Conservation (phyloP, 306 rosid species). For the Glycine tomentella region DNA sequence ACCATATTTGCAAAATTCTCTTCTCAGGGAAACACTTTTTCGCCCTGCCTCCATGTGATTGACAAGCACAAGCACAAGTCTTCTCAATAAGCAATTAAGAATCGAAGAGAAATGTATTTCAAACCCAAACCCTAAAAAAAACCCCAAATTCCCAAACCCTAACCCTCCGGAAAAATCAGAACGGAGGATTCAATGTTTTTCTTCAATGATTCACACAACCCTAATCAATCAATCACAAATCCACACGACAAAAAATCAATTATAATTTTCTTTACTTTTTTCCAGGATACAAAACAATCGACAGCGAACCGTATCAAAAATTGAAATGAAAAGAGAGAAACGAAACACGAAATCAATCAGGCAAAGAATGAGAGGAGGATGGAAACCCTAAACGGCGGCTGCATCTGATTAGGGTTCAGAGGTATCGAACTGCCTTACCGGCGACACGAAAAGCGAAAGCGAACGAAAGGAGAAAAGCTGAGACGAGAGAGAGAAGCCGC, state of each 20-base stretch:
- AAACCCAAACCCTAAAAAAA: conserved; percentile 42
- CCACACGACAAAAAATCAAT: background rate
- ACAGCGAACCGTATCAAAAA: conserved; percentile 13
- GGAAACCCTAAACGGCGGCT: conserved; percentile 60
- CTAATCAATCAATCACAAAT: conserved; percentile 22
- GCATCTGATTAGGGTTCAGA: conserved; percentile 57
- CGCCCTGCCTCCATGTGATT: conserved; percentile 85
- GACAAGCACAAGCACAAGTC: conserved; percentile 67
- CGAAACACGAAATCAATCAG: conserved; percentile 17
- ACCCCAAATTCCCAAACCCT: conserved; percentile 48
- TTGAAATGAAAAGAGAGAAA: background rate
- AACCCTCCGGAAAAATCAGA: conserved; percentile 20
- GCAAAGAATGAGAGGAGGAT: conserved; percentile 33
- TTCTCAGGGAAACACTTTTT: conserved; percentile 60
- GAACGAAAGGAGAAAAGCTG: background rate
- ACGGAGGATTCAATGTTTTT: background rate
- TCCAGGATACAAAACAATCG: conserved; percentile 27
- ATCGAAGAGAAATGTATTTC: conserved; percentile 25
- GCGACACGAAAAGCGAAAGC: conserved; percentile 45
- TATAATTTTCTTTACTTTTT: conserved; percentile 1
- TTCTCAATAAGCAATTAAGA: conserved; percentile 58
- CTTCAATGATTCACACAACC: conserved; percentile 40
- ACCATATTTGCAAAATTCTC: conserved; percentile 49
- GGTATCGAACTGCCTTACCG: conserved; percentile 80
- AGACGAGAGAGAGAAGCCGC: conserved; percentile 26